These are phyloP conservation scores for Posidonia australis DNA, from an alignment of 106 monocot genomes.

Conservation along the genomic window DNA sequence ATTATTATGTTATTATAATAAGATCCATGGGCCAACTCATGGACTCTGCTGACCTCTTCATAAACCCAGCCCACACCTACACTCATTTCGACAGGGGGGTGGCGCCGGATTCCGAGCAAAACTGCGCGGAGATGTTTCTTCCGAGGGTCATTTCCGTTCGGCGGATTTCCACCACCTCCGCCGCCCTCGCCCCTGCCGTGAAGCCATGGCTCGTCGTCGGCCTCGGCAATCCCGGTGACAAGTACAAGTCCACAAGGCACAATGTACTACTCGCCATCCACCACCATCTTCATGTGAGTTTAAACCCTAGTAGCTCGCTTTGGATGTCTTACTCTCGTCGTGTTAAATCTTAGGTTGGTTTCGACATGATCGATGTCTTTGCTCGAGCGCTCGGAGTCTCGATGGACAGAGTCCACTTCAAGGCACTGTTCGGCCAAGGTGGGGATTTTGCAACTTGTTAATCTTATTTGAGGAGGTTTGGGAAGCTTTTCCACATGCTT, in stretches of 20 bases:
- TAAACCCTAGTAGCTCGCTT: background rate
- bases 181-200: conserved; percentile 7
- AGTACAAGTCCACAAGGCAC: conserved; percentile 74
- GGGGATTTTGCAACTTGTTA: background rate
- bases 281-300: background rate
- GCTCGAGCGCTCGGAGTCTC: conserved; percentile 58
- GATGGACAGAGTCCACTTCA: conserved; percentile 52
- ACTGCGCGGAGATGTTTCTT: background rate
- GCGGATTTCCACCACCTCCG: conserved; percentile 3
- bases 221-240: conserved; percentile 94
- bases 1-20: too few species aligned
- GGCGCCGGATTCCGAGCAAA: too few species aligned
- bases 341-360: conserved; percentile 50
- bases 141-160: background rate
- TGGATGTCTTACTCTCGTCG: background rate
- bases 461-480: too few species aligned
- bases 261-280: conserved; percentile 32
- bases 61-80: too few species aligned
- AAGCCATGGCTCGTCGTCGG: conserved; percentile 86
- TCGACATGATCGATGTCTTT: conserved; percentile 83
- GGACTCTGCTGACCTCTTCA: too few species aligned
- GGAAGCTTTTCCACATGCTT: too few species aligned
- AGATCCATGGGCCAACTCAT: too few species aligned
- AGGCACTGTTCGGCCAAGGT: conserved; percentile 91
- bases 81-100: too few species aligned